Evolutionary conservation across 2,329 filamentous ascomycete species (phyloP).

Genomic region (Talaromyces sp.): DNA sequence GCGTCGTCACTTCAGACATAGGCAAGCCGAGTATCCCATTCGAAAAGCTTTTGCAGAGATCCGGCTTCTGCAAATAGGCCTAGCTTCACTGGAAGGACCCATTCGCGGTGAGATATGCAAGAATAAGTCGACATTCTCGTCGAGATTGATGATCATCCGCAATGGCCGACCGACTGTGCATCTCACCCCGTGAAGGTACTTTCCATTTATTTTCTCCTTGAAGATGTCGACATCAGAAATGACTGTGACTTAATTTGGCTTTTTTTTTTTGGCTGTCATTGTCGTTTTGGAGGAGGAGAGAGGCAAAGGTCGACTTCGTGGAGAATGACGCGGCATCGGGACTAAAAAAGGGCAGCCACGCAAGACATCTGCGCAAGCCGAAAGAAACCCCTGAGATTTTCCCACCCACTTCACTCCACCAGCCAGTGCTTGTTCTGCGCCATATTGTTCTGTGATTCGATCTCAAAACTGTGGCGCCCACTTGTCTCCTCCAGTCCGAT

Average conservation of each 20-base stretch:
- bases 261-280: neutral
- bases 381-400: neutral
- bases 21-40: neutral
- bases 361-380: constrained; percentile 14
- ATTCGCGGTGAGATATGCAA: neutral
- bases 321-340: constrained; percentile 10
- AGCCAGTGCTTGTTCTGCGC: neutral
- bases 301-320: neutral
- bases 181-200: neutral
- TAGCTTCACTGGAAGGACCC: neutral
- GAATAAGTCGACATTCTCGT: neutral
- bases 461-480: neutral
- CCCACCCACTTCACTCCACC: neutral
- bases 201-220: too few species aligned
- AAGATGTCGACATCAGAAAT: too few species aligned
- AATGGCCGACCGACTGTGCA: neutral
- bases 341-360: constrained; percentile 5
- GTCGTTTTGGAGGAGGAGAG: neutral
- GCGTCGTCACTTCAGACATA: neutral
- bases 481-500: neutral
- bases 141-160: neutral
- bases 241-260: too few species aligned
- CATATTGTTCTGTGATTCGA: neutral
- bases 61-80: neutral
- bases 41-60: neutral